Conservation (phyloP, 768 basidiomycete species). For the Fomitopsis serialis region DNA sequence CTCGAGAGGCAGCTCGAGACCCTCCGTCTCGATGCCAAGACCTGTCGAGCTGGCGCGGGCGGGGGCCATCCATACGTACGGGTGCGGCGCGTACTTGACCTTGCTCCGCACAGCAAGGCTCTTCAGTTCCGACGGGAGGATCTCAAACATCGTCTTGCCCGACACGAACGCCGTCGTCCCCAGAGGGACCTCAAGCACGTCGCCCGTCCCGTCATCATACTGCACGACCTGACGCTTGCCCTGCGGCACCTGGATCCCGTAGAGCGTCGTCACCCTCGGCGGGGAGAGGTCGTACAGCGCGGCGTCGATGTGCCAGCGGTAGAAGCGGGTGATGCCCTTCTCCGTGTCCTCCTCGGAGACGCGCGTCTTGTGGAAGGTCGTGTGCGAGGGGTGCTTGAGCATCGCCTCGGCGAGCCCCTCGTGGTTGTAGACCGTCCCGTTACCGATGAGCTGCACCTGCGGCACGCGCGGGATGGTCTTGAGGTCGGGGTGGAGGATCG, state of each 20-base stretch:
- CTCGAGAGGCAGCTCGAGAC: slow-evolving; percentile 55
- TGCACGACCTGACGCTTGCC: slow-evolving; percentile 59
- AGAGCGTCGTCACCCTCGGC: slow-evolving; percentile 82
- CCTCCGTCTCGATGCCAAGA: slow-evolving; percentile 77
- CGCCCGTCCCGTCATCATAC: slow-evolving; percentile 86
- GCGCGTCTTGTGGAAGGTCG: slow-evolving; percentile 79
- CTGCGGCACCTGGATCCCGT: slow-evolving; percentile 66
- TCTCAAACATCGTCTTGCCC: slow-evolving; percentile 80
- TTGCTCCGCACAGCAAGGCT: slow-evolving; percentile 72
- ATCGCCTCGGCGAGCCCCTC: slow-evolving; percentile 73
- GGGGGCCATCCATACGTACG: slow-evolving; percentile 88
- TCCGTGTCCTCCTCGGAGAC: slow-evolving; percentile 71
- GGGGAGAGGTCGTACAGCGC: slow-evolving; percentile 74
- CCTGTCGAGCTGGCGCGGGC: slow-evolving; percentile 73
- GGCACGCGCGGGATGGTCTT: slow-evolving; percentile 87
- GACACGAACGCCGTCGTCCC: slow-evolving; percentile 85
- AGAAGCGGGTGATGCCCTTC: slow-evolving; percentile 80
- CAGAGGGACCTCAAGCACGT: slow-evolving; percentile 75
- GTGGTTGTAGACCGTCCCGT: slow-evolving; percentile 75
- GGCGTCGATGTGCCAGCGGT: slow-evolving; percentile 92
- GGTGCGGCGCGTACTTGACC: slow-evolving; percentile 80
- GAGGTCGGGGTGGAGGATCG: slow-evolving; percentile 83
- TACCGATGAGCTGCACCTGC: slow-evolving; percentile 90
- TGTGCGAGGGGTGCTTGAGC: slow-evolving; percentile 84
- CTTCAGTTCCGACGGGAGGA: slow-evolving; percentile 66